These are phyloP conservation scores for Termitomyces sp. DNA, from an alignment of 768 basidiomycete genomes.

Conservation along the genomic window DNA sequence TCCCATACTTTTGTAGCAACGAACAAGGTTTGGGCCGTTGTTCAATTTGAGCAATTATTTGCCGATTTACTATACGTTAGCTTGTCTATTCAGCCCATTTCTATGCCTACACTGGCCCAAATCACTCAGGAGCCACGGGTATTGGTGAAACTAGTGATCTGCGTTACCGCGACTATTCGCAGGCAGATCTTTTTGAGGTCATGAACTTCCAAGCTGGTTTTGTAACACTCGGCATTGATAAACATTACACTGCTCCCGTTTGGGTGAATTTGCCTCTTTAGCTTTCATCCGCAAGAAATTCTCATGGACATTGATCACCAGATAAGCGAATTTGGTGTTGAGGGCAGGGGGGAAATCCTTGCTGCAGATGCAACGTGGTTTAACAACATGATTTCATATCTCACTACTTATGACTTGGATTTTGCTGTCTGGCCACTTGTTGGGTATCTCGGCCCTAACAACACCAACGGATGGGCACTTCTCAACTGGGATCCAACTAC, in stretches of 20 bases:
- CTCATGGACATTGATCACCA: neutral
- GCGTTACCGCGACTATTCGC: conserved; percentile 11
- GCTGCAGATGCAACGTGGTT: conserved; percentile 7
- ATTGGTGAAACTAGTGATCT: conserved; percentile 12
- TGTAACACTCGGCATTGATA: conserved; percentile 10
- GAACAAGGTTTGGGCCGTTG: conserved; percentile 5
- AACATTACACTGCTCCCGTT: conserved; percentile 13
- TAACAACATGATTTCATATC: conserved; percentile 9
- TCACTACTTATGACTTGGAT: conserved; percentile 11
- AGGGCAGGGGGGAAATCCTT: conserved; percentile 8
- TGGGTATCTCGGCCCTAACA: conserved; percentile 8
- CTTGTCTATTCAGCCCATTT: conserved; percentile 13
- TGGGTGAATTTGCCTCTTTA: neutral
- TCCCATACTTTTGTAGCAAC: conserved; percentile 10
- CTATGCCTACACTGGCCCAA: conserved; percentile 13
- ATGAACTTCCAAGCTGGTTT: conserved; percentile 10
- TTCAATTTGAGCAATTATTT: neutral
- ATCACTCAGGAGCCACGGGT: conserved; percentile 12
- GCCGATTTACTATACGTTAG: neutral
- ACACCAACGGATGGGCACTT: conserved; percentile 14
- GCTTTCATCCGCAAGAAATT: neutral
- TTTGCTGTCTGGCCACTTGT: conserved; percentile 14
- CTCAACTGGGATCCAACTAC: conserved; percentile 12
- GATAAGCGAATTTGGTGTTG: conserved; percentile 14
- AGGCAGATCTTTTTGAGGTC: conserved; percentile 8